phyloP scores from a whole-genome alignment of 2,329 filamentous ascomycete genomes.

The Fusarium citri region DNA sequence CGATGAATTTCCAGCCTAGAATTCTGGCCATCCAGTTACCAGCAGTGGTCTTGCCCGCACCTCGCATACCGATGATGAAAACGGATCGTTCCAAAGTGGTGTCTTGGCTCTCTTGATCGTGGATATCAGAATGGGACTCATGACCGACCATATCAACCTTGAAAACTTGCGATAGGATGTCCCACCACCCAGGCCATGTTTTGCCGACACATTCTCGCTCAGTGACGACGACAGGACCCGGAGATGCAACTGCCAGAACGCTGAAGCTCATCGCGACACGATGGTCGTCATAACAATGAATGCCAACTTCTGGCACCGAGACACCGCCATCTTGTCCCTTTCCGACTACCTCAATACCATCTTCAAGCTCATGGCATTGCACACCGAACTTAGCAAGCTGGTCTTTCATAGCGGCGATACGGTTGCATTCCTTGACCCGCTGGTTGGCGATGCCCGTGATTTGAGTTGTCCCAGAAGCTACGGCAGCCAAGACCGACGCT shows the following conservation, averaged over 20 bases:
- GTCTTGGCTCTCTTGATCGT: constrained; percentile 24
- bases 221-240: constrained; percentile 78
- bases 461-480: constrained; percentile 83
- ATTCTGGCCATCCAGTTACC: constrained; percentile 85
- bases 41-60: constrained; percentile 94
- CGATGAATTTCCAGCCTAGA: constrained; percentile 81
- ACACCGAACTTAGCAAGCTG: constrained; percentile 96
- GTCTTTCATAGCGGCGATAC: constrained; percentile 94
- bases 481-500: constrained; percentile 90
- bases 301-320: constrained; percentile 68
- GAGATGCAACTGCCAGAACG: constrained; percentile 80
- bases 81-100: constrained; percentile 70
- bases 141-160: constrained; percentile 80
- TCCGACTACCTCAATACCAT: constrained; percentile 84
- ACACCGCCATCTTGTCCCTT: constrained; percentile 60
- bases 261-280: constrained; percentile 99
- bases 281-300: constrained; percentile 97
- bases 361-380: constrained; percentile 85
- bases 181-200: constrained; percentile 99
- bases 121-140: constrained; percentile 58
- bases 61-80: constrained; percentile 97
- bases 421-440: constrained; percentile 97
- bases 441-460: constrained; percentile 98
- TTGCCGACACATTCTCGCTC: constrained; percentile 96
- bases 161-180: constrained; percentile 83